Evolutionary conservation across 805 yeast genomes (phyloP).

Genomic region (Wickerhamomyces chambardii): DNA sequence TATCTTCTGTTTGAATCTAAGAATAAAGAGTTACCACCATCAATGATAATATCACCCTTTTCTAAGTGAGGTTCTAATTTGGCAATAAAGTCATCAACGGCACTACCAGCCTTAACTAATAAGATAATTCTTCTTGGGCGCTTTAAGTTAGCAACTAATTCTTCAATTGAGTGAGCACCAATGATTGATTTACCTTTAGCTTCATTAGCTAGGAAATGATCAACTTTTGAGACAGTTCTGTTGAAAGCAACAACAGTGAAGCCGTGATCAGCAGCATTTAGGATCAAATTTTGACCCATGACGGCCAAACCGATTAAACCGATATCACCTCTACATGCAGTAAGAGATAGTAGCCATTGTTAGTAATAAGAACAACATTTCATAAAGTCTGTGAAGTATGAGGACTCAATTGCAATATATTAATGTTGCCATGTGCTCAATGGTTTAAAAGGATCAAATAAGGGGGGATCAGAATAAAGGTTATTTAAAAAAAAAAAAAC

Average conservation of each 20-base stretch:
- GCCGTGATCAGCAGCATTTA: constrained; percentile 98
- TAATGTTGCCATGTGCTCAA: too few species aligned
- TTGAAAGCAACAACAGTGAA: constrained; percentile 97
- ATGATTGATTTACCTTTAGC: constrained; percentile 96
- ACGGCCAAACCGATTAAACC: constrained; percentile 99
- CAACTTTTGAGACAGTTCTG: constrained; percentile 96
- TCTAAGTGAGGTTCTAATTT: constrained; percentile 88
- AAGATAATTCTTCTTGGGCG: constrained; percentile 94
- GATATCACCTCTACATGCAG: constrained; percentile 67
- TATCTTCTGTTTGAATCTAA: constrained; percentile 97
- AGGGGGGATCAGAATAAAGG: too few species aligned
- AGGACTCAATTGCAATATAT: too few species aligned
- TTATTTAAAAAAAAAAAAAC: too few species aligned
- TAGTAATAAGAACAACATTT: too few species aligned
- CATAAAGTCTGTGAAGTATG: too few species aligned
- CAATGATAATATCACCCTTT: constrained; percentile 96
- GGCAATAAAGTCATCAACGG: constrained; percentile 87
- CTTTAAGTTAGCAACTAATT: constrained; percentile 81
- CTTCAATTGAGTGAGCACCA: constrained; percentile 91
- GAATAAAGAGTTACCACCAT: constrained; percentile 99
- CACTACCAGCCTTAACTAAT: constrained; percentile 93
- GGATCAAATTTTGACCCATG: constrained; percentile 97
- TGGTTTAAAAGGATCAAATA: too few species aligned
- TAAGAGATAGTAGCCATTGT: neutral
- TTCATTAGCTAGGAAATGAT: constrained; percentile 85